Evolutionary conservation across 176 grass and related monocot species (phyloP).

Genomic region (Guadua angustifolia): DNA sequence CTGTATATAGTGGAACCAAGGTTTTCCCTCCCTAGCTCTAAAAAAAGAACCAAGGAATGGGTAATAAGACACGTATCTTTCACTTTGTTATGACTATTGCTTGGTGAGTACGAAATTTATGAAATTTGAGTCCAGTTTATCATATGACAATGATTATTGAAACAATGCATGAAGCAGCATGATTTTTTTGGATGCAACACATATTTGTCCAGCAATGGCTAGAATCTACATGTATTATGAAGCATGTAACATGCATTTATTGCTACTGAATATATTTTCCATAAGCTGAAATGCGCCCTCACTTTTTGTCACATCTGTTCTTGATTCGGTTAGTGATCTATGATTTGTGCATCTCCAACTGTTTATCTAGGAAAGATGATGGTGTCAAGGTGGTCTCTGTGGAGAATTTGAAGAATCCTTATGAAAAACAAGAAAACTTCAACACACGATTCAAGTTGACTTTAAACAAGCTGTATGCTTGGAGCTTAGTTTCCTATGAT

Average conservation of each 20-base stretch:
- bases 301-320: constrained; percentile 3
- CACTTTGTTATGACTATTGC: not conserved
- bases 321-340: constrained; percentile 29
- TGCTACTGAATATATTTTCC: not conserved
- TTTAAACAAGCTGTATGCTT: constrained; percentile 91
- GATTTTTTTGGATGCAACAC: not conserved
- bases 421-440: constrained; percentile 90
- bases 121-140: constrained; percentile 4
- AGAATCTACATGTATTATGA: constrained; percentile 23
- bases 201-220: not conserved
- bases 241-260: not conserved
- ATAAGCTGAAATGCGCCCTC: not conserved
- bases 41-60: not conserved
- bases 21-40: not conserved
- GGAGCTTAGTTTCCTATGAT: constrained; percentile 77
- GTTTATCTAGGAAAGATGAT: constrained; percentile 85
- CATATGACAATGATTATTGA: not conserved
- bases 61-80: not conserved
- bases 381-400: constrained; percentile 89
- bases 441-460: constrained; percentile 93
- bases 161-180: not conserved
- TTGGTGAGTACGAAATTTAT: not conserved
- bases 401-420: constrained; percentile 90
- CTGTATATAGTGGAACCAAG: not conserved
- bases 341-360: constrained; percentile 43